Evolutionary conservation across 768 basidiomycete species (phyloP), one percentile per base, ranked within the genome.

Genomic region (Pisolithus albus): DNA sequence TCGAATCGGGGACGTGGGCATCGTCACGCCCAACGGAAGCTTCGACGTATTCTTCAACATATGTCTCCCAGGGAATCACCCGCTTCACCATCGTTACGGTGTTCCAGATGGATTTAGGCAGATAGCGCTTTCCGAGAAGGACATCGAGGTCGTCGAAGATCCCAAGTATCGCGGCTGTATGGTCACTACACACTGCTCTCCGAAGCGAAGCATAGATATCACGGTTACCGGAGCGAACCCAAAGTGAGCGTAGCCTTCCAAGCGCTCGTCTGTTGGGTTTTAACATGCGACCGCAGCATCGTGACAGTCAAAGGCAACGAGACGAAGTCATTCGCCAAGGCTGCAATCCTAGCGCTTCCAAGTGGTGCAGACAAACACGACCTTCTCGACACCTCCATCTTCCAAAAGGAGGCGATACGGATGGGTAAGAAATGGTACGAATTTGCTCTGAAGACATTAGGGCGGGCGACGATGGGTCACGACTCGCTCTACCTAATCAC

Each of bases 41-140:
- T 60, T 72, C 42, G 57, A 61, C 28, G 67, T 65, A 46, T 59
- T 70, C 0, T 72, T 71, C 54, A 72, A 70, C 43, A 62, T 71
- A 5, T 61, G 60, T 30, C 53, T 64, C 16, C 57, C 65, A 45
- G 49, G 55, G n/a, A 51, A 54, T 40, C 54, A 70, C 47, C 62
- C 65, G 16, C 59, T 66, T 19, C 65, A 70, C 44, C 32, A 56
- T 7, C 52, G 6, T 11, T 10, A 44, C 5, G 51, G 54, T 7
- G 58, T 68, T 16, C 65, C 70, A 3, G 52, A 51, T 1, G 49
- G 52, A 15, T 67, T 67, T 46, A 44, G 47, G 7, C 63, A 59
- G 3, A 28, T 69, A 3, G 30, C 49, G 10, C 47, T 64, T 19
- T 41, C 40, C 4, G 21, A 21, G 18, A 41, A 6, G 44, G 28